phyloP scores from a whole-genome alignment of 495 filamentous ascomycete species.

The Podospora appendiculata region DNA sequence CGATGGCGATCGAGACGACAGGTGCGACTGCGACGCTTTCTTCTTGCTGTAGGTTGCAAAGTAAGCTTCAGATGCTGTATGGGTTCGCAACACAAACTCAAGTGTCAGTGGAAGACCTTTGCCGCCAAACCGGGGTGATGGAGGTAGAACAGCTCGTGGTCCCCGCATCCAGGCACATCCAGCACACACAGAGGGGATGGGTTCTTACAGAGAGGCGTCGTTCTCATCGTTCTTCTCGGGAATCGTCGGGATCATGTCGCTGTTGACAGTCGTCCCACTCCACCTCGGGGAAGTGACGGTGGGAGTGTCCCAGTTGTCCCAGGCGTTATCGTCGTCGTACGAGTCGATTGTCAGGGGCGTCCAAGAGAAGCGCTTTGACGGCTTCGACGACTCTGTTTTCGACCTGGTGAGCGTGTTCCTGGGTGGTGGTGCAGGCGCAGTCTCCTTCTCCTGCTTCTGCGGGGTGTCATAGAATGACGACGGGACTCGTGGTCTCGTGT shows the following conservation, averaged over 20 bases:
- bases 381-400: slow-evolving; percentile 23
- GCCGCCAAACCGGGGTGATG: no score
- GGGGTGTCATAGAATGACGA: slow-evolving; percentile 18
- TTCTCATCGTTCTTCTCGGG: slow-evolving; percentile 30
- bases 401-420: slow-evolving; percentile 15
- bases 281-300: slow-evolving; percentile 38
- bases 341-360: slow-evolving; percentile 38
- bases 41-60: slow-evolving; percentile 8
- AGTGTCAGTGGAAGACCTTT: no score
- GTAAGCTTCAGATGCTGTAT: no score
- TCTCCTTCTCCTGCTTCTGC: not conserved
- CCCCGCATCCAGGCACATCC: not conserved
- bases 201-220: slow-evolving; percentile 34
- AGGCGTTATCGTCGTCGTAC: slow-evolving; percentile 52
- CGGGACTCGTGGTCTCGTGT: slow-evolving; percentile 8
- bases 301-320: slow-evolving; percentile 26
- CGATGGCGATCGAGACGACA: not conserved
- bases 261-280: slow-evolving; percentile 42
- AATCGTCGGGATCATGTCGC: slow-evolving; percentile 32
- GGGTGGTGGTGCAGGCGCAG: slow-evolving; percentile 1
- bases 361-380: slow-evolving; percentile 38
- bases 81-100: no score
- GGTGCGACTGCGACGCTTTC: slow-evolving; percentile 12
- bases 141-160: not conserved
- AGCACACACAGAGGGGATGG: not conserved